These are phyloP conservation scores for Gossypium bickii DNA, from an alignment of 345 rosid species.

Conservation along the genomic window DNA sequence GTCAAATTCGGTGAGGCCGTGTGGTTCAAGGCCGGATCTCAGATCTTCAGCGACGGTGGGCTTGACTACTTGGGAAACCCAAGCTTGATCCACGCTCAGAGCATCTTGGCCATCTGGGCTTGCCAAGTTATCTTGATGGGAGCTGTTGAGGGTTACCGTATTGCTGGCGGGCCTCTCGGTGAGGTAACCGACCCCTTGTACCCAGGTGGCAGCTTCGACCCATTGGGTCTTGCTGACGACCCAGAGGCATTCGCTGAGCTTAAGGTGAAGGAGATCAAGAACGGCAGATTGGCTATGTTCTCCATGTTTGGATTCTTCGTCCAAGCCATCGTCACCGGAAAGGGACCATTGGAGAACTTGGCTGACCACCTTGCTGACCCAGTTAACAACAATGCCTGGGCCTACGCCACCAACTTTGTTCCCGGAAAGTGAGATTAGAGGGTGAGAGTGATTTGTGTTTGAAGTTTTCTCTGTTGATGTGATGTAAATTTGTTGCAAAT, in stretches of 20 bases:
- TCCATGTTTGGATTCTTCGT: slow-evolving; percentile 57
- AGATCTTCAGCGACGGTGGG: slow-evolving; percentile 93
- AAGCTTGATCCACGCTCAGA: slow-evolving; percentile 72
- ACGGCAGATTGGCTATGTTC: slow-evolving; percentile 57
- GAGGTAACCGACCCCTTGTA: slow-evolving; percentile 46
- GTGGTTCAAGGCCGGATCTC: slow-evolving; percentile 97
- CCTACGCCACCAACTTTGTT: slow-evolving; percentile 55
- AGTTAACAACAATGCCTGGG: slow-evolving; percentile 59
- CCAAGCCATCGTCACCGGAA: slow-evolving; percentile 55
- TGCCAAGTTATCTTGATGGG: slow-evolving; percentile 67
- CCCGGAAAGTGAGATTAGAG: slow-evolving; percentile 48
- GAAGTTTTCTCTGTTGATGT: not conserved
- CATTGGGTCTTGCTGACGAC: slow-evolving; percentile 54
- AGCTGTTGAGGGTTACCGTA: slow-evolving; percentile 72
- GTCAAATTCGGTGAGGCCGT: slow-evolving; percentile 87
- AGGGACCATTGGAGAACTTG: slow-evolving; percentile 51
- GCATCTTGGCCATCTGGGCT: slow-evolving; percentile 83
- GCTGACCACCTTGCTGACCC: slow-evolving; percentile 61
- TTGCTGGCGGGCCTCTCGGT: slow-evolving; percentile 62
- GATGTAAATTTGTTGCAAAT: slow-evolving; percentile 23
- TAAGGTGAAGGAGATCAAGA: slow-evolving; percentile 57
- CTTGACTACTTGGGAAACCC: slow-evolving; percentile 91
- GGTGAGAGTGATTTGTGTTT: not conserved
- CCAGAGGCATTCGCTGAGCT: slow-evolving; percentile 58
- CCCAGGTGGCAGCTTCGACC: slow-evolving; percentile 56